A percentile compares a stretch with the other conserved stretches of the same genome.
These are phyloP conservation scores for Xylaria cubensis DNA, from an alignment of 495 filamentous ascomycete species.

Conservation along the genomic window DNA sequence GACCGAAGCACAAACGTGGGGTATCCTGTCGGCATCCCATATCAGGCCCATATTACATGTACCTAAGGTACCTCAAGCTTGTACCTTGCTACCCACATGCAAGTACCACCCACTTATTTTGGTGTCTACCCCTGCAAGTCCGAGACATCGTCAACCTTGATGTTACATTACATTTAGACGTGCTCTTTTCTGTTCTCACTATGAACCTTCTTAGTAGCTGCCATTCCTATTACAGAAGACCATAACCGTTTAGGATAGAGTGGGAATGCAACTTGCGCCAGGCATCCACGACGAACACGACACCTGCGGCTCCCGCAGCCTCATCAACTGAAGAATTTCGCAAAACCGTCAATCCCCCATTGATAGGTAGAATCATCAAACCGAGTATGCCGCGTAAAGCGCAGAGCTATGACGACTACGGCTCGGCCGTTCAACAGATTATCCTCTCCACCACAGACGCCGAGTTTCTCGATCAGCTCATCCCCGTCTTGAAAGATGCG, in stretches of 20 bases:
- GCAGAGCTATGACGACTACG: conserved; percentile 61
- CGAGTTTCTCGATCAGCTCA: conserved; percentile 94
- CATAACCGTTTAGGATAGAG: not conserved
- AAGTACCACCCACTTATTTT: too few relatives aligned
- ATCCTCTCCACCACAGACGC: conserved; percentile 88
- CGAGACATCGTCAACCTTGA: not conserved
- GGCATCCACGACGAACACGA: not conserved
- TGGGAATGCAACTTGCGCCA: conserved; percentile 12
- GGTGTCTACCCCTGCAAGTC: not conserved
- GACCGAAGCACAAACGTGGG: not conserved
- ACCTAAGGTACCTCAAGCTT: too few relatives aligned
- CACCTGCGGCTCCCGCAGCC: not conserved
- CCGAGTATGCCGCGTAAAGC: conserved; percentile 53
- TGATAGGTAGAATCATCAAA: not conserved
- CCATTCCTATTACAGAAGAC: not conserved
- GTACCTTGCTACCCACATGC: too few relatives aligned
- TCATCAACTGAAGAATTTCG: not conserved
- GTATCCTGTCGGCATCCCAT: not conserved
- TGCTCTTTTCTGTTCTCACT: not conserved
- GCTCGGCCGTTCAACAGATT: conserved; percentile 71
- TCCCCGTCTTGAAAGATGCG: conserved; percentile 90
- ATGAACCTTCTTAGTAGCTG: conserved; percentile 2
- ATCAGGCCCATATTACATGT: not conserved
- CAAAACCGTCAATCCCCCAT: not conserved
- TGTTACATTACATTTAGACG: not conserved